Base-by-base conservation (phyloP, 768 basidiomycete species). In the Collybia nuda region DNA sequence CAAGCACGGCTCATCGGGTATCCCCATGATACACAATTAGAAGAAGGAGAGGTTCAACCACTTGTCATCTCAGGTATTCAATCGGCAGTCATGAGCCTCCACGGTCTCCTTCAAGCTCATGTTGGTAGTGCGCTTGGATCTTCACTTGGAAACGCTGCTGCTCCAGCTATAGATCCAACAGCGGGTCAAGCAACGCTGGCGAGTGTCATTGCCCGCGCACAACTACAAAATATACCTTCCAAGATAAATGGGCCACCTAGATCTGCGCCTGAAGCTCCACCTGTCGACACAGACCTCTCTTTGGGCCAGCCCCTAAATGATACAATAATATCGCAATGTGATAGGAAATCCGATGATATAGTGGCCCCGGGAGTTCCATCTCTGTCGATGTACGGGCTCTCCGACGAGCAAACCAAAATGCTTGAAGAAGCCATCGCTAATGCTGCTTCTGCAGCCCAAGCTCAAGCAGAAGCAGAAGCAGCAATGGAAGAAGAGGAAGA, bases 391-490 rank as follows among this genome's bases (percentile, higher is more conserved):
- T 85, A 86, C 47, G 87, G 86, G 26, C 71, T 90, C 37, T 88
- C 87, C 1, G 84, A 84, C 43, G 86, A 88, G 55, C 88, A 90
- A 64, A 76, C 85, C 3, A 78, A 75, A 51, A 64, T 86, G 54
- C 70, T 90, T 14, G 86, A 89, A 61, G 77, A 83, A 53, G 88
- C 88, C 0, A 88, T 90, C 43, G 83, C 85, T 22, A 86, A 76
- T 57, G 88, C 88, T 1, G 84, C 88, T 8, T 79, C 79, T 29
- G 85, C 85, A 26, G 88, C 88, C 1, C 86, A 88, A 56, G 84
- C 86, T 17, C 86, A 88, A 58, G 88, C 88, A 0, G 88, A 90
- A 55, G 88, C 87, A 0, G 86, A 90, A 56, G 86, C 87, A 2
- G 85, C 85, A 0, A 61, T 86, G 47, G 88, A 88, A 61, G 87